Evolutionary conservation across 768 basidiomycete genomes (phyloP), one percentile per base, ranked within the genome.

Genomic region (Russula olivacea): DNA sequence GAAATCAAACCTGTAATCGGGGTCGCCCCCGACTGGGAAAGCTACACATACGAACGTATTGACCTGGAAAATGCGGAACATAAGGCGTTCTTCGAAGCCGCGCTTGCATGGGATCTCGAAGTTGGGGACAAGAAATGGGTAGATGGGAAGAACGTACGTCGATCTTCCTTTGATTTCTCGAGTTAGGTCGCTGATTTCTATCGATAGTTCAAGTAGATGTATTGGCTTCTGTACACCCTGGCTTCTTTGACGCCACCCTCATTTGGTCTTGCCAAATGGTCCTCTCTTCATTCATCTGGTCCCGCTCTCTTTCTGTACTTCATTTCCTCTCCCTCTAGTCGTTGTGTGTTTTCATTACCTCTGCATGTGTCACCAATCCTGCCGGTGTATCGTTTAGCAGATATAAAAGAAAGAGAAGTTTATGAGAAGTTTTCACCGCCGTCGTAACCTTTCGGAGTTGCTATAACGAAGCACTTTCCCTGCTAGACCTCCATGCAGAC

Each of bases 91-190:
- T 94, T 98, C 72, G 92, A 93, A 81, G 89, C 81, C 68, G 91
- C 90, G 28, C 83, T 96, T 69, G 91, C 93, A 53, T 98, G 96
- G 96, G 93, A 96, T 78, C 76, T 96, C 64, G 85, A 88, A 76
- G 69, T 97, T 60, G 86, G 87, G 68, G 96, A 88, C 34, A 93
- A 91, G 83, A 83, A 83, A 74, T 97, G 92, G 91, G 86, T 77
- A 55, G 94, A 95, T 77, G 91, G 91, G 68, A 92, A 92, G 81
- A 89, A 86, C 74, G 88, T 92, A 73, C 79, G 91, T 83, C 17
- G 28, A 32, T 38, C 59, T 52, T 15, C 8, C 49, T 55, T 59
- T n/a, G 1, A 15, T 52, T 32, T 17, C 21, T 55, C n/a, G 3
- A 28, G 17, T 15, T 58, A 59, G n/a, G 55, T 61, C 38, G 11